Evolutionary conservation across 352 stramenopile species (phyloP).

Genomic region (Pythium plurisporium): DNA sequence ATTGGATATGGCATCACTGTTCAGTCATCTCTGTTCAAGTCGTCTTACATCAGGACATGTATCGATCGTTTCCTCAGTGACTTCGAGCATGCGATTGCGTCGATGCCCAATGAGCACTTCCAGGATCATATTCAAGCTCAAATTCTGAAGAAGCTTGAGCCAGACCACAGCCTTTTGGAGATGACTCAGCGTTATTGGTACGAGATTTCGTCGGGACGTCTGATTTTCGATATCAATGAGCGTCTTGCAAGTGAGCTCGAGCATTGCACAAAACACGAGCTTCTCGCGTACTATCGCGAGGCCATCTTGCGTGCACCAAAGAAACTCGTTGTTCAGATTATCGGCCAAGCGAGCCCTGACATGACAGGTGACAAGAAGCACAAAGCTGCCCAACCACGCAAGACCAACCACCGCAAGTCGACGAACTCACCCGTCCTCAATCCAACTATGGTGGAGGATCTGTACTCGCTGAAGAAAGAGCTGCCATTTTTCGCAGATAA

Average conservation of each 20-base stretch:
- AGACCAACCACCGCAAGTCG: conserved; percentile 24
- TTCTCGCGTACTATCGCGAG: conserved; percentile 51
- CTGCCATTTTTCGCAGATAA: conserved; percentile 44
- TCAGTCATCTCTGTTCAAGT: conserved; percentile 70
- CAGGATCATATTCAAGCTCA: conserved; percentile 76
- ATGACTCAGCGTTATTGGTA: conserved; percentile 77
- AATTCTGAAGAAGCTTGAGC: conserved; percentile 75
- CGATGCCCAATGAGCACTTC: conserved; percentile 69
- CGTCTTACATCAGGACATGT: conserved; percentile 56
- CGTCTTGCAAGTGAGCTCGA: conserved; percentile 69
- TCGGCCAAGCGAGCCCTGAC: conserved; percentile 33
- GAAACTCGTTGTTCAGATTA: conserved; percentile 67
- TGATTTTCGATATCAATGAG: conserved; percentile 70
- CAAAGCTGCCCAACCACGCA: conserved; percentile 16
- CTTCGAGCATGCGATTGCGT: conserved; percentile 68
- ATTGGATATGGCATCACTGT: conserved; percentile 82
- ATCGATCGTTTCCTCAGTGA: conserved; percentile 74
- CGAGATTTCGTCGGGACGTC: conserved; percentile 67
- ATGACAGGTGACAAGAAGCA: conserved; percentile 19
- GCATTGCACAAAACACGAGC: conserved; percentile 58
- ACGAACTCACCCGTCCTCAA: conserved; percentile 11
- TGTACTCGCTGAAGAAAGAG: conserved; percentile 63
- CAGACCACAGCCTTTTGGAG: conserved; percentile 77
- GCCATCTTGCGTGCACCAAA: conserved; percentile 61
- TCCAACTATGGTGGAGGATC: conserved; percentile 27